Conservation (phyloP, 2,329 filamentous ascomycete species). For the Aschersonia sp. region DNA sequence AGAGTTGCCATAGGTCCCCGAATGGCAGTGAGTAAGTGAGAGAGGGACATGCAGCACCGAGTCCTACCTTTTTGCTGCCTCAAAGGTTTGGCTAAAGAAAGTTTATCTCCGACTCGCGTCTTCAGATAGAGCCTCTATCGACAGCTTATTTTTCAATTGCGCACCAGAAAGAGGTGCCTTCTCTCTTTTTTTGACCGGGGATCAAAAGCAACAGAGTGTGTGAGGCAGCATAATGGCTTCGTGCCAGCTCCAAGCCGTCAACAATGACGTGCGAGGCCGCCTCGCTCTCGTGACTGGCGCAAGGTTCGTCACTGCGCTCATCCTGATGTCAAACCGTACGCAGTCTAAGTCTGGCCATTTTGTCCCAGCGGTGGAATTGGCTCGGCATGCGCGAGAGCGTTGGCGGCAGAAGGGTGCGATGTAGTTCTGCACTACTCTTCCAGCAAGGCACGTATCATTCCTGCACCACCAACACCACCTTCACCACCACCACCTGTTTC, state of each 20-base stretch:
- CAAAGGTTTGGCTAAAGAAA: no score
- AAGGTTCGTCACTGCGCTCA: not conserved
- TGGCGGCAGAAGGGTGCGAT: slow-evolving; percentile 4
- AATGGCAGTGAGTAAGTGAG: no score
- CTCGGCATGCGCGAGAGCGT: slow-evolving; percentile 2
- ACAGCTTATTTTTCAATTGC: not conserved
- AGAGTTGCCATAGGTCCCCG: no score
- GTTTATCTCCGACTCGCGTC: not conserved
- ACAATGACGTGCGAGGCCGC: slow-evolving; percentile 1
- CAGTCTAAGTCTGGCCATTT: not conserved
- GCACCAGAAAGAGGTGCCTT: no score
- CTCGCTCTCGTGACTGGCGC: slow-evolving; percentile 4
- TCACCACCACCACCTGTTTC: not conserved
- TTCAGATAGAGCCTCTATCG: not conserved
- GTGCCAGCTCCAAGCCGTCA: not conserved
- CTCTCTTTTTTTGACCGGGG: no score
- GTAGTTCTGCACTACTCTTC: slow-evolving; percentile 3
- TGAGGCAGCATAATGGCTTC: not conserved
- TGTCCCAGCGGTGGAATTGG: slow-evolving; percentile 3
- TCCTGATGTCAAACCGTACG: not conserved
- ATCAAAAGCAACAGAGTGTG: not conserved
- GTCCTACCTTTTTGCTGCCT: no score
- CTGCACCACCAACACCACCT: not conserved
- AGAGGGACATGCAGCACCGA: no score
- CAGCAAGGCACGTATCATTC: not conserved